These are phyloP conservation scores for Mariannaea sp. DNA, from an alignment of 2,329 filamentous ascomycete genomes.

Conservation along the genomic window DNA sequence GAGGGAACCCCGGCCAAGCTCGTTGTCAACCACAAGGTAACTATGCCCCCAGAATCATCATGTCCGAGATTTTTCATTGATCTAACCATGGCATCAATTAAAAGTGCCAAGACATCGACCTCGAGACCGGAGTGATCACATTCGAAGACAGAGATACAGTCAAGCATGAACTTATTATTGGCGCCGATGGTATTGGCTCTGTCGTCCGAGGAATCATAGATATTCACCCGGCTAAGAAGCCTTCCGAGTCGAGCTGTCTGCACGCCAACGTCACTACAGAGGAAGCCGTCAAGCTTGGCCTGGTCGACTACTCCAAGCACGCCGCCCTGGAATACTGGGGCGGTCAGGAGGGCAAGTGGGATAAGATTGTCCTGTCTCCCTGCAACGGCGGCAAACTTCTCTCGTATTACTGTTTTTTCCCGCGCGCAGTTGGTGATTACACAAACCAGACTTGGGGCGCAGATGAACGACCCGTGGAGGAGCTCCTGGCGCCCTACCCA, in stretches of 20 bases:
- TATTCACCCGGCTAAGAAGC: conserved; percentile 62
- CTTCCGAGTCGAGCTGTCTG: conserved; percentile 64
- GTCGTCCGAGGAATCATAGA: conserved; percentile 66
- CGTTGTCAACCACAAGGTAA: conserved; percentile 60
- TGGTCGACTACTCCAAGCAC: conserved; percentile 66
- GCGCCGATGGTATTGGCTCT: conserved; percentile 71
- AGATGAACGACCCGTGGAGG: conserved; percentile 57
- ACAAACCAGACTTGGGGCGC: conserved; percentile 63
- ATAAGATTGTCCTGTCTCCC: conserved; percentile 73
- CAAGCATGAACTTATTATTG: conserved; percentile 64
- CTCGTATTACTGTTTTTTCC: conserved; percentile 74
- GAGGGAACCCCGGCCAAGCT: conserved; percentile 58
- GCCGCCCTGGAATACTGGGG: conserved; percentile 73
- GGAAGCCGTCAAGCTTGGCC: conserved; percentile 62
- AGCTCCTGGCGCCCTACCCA: conserved; percentile 64
- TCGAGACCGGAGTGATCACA: conserved; percentile 52
- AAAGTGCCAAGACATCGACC: conserved; percentile 57
- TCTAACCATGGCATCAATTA: neutral
- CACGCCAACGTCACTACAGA: conserved; percentile 68
- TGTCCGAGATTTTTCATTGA: too few relatives aligned
- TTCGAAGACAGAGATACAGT: conserved; percentile 58
- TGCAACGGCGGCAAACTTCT: conserved; percentile 69
- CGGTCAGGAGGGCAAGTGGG: conserved; percentile 64
- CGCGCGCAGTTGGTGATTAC: conserved; percentile 55
- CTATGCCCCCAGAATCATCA: too few relatives aligned